Evolutionary conservation across 2,329 filamentous ascomycete species (phyloP), one percentile per base, ranked within the genome.

Genomic region (Tolypocladium paradoxum): DNA sequence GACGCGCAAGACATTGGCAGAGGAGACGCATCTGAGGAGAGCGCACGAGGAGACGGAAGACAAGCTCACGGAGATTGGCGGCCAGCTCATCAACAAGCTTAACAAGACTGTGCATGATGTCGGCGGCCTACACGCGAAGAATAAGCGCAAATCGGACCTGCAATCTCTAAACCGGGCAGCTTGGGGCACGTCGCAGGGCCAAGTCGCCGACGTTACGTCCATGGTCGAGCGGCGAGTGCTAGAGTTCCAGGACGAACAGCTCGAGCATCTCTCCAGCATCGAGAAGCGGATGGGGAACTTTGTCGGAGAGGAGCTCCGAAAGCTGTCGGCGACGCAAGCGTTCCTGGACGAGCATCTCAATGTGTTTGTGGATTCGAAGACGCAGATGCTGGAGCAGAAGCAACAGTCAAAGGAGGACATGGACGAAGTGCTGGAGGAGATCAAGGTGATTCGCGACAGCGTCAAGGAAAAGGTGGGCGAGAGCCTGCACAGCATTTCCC

Each of bases 401-500:
- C 75, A 78, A 27, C 75, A 78, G 56, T 86, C 90, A 3, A 88
- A 87, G 62, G 83, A 91, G 48, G 87, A 91, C 53, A 90, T 96
- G 88, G 91, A 96, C 61, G 76, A 81, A n/a, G 85, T 96, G 2
- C 76, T 99, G 11, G 88, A 93, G 62, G 92, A 95, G 65, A 96
- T 97, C 66, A 91, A 91, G 65, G 83, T 81, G n/a, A 77, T 97
- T 27, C 83, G 92, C 24, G 88, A 96, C 66, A 85, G 88, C 51
- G 89, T 97, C 50, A 96, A 96, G 73, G 76, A 81, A 49, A 86
- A 87, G 56, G 88, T 97, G 48, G 88, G 89, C 2, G 84, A 90
- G 63, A 92, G 91, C 9, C 75, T 97, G 45, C 85, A 89, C 62
- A 84, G 89, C 29, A 82, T 97, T 24, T 90, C 90, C 2, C 79